Evolutionary conservation across 2,329 filamentous ascomycete genomes (phyloP), one percentile per base, ranked within the genome.

Genomic region (Botrytis squamosa): DNA sequence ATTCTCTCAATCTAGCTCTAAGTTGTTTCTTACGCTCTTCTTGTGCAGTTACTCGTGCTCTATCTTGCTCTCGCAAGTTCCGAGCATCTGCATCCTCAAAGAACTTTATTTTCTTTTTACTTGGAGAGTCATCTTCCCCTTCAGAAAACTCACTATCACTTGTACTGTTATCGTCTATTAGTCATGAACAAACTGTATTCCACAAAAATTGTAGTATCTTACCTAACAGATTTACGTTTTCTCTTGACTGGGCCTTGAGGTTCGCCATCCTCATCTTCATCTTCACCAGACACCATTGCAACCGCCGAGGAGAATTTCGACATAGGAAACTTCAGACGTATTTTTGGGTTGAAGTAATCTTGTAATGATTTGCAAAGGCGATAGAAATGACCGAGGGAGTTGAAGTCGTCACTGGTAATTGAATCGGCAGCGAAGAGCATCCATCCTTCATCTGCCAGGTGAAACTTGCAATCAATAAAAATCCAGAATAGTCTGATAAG

Each of bases 41-140:
- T 78, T 90, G 88, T 72, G 88, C 85, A 73, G 85, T 81, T 7
- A 86, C 80, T 71, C 89, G 87, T n/a, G 83, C 82, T 71, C 84
- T 83, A 69, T 90, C 90, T 71, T 83, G 85, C 67, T 88, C 84
- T 77, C 91, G 87, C 46, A 89, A 83, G 59, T 86, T 83, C 33
- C 79, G 78, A 64, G 81, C 81, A 60, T 74, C 82, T 70, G 84
- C 83, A 78, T 90, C 84, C 55, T 86, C 84, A 16, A 85, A 81
- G 29, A 85, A 81, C 36, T 82, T 82, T 49, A 75, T 78, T 75
- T 85, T 86, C 73, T 77, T 80, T 60, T 76, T 80, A 18, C 68
- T 75, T 33, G 73, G 71, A 38, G 74, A 66, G 12, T 73, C 64
- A 10, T 65, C 38, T n/a, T 71, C 67, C 9, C 29, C 12, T 42